Conservation (phyloP, 1,139 yeast species). For the Suhomyces terraborum region DNA sequence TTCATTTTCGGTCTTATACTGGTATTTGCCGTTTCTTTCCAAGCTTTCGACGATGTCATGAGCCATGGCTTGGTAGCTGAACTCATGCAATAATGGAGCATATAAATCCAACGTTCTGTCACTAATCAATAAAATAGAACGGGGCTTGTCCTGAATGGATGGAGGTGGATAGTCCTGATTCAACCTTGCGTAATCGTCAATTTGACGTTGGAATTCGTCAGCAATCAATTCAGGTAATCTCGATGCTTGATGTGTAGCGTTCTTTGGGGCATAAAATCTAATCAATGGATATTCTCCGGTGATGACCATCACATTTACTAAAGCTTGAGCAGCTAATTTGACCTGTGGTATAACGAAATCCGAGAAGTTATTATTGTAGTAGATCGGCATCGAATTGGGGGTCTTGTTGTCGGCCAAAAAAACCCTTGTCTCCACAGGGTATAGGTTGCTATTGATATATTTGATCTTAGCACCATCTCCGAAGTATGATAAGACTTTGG, state of each 20-base stretch:
- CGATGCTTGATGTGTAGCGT: constrained; percentile 55
- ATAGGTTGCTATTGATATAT: constrained; percentile 32
- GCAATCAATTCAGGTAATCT: constrained; percentile 76
- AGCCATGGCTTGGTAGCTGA: constrained; percentile 92
- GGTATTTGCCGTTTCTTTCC: constrained; percentile 56
- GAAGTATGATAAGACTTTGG: constrained; percentile 35
- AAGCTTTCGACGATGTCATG: constrained; percentile 64
- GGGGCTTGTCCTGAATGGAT: constrained; percentile 55
- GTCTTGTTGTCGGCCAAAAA: constrained; percentile 40
- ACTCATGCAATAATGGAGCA: constrained; percentile 87
- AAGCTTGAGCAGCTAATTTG: constrained; percentile 56
- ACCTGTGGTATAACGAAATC: constrained; percentile 63
- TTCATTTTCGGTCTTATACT: constrained; percentile 63
- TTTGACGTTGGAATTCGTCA: constrained; percentile 62
- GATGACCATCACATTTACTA: constrained; percentile 71
- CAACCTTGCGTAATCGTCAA: constrained; percentile 74
- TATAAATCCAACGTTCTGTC: constrained; percentile 84
- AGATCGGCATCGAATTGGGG: constrained; percentile 68
- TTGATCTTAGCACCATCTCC: constrained; percentile 31
- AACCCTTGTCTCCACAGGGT: constrained; percentile 43
- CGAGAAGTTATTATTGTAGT: constrained; percentile 67
- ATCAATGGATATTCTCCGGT: constrained; percentile 90
- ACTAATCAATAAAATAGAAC: constrained; percentile 72
- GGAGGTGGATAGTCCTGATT: constrained; percentile 68
- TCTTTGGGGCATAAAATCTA: constrained; percentile 62